Evolutionary conservation across 208 protist species (phyloP).

Genomic region (Leishmania arabica): DNA sequence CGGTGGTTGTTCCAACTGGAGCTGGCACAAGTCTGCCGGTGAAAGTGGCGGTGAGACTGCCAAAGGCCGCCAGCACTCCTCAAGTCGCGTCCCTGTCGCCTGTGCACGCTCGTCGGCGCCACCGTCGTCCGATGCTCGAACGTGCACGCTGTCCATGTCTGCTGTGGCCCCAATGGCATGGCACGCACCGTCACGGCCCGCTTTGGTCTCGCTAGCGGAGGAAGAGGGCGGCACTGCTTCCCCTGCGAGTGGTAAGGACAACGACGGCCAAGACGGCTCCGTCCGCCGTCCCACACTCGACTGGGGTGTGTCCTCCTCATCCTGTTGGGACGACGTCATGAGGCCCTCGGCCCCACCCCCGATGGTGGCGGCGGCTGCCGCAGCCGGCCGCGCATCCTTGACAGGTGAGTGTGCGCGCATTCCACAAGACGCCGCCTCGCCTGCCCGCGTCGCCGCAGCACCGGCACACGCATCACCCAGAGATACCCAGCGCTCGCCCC

Average conservation of each 20-base stretch:
- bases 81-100: conserved; percentile 6
- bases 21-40: conserved; percentile 8
- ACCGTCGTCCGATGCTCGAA: not conserved
- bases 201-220: not conserved
- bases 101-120: not conserved
- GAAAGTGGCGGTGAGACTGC: conserved; percentile 19
- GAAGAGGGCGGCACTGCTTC: not conserved
- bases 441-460: not conserved
- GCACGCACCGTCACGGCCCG: not conserved
- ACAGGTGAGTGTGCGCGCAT: not conserved
- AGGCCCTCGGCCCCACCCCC: not conserved
- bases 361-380: not conserved
- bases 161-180: not conserved
- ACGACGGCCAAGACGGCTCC: not conserved
- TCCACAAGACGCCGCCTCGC: not conserved
- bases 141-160: not conserved
- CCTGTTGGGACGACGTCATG: not conserved
- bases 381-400: not conserved
- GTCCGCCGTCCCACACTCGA: conserved; percentile 9
- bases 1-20: not conserved
- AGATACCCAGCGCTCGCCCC: conserved; percentile 21
- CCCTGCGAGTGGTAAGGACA: not conserved
- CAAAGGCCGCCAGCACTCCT: conserved; percentile 27
- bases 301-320: not conserved
- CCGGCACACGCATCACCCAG: not conserved